Evolutionary conservation across 257 asterid species (phyloP), one percentile per base, ranked within the genome.

Genomic region (Plectranthus barbatus): DNA sequence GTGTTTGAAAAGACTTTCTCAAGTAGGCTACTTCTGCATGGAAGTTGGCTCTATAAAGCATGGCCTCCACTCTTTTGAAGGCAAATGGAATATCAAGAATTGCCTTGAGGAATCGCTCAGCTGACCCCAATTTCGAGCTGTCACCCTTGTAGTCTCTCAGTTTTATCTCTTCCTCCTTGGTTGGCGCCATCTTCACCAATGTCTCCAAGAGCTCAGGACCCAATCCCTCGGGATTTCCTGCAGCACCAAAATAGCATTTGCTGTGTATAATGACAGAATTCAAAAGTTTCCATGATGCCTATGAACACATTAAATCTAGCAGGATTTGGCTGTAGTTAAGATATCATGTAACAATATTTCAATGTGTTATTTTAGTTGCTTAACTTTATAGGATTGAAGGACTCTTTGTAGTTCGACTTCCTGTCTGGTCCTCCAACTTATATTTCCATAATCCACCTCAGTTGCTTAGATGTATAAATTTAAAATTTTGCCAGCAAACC

Each of bases 141-240:
- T 90, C 97, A 31, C 86, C 96, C 52, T 67, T 74, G 75, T 83
- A 87, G 64, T 79, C 81, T 76, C 76, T 85, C 7, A 93, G 91
- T 71, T 90, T 93, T 50, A 90, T 90, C 66, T 93, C 99, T 80
- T 93, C 99, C 82, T 93, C 97, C 72, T 87, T 90, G 9, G 97
- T 93, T 55, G 99, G 99, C 65, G 97, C 96, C 99, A 93, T 90
- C 82, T 87, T 93, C 64, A 85, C 95, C 79, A 93, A 68, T 18
- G 99, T 90, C 81, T 93, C 99, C 82, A 93, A 67, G 57, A 93
- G 94, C 71, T 93, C 99, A 21, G 84, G 80, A 52, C 99, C 99
- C 61, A 90, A 74, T 67, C 97, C 95, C 68, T 90, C 99, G 12
- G 83, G 91, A 71, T 85, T 83, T 70, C 99, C 99, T 93, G 86